phyloP scores from a whole-genome alignment of 2,329 filamentous ascomycete species.

The Fusarium domesticum region DNA sequence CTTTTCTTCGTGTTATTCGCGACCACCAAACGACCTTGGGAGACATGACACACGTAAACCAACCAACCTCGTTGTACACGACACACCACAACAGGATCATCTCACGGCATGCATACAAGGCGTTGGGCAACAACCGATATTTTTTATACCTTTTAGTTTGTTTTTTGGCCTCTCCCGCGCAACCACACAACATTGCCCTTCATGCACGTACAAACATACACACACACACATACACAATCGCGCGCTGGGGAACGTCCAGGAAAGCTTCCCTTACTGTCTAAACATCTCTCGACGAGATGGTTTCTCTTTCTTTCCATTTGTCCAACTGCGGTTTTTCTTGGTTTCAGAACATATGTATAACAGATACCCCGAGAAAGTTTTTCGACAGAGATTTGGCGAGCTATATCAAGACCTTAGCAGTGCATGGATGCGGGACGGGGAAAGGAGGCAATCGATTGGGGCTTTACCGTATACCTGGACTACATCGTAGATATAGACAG shows the following conservation, averaged over 20 bases:
- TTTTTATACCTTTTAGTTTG: constrained; percentile 6
- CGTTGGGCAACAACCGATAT: constrained; percentile 27
- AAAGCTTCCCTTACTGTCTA: background rate
- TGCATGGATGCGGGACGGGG: no score
- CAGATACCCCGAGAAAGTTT: constrained; percentile 30
- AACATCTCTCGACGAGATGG: background rate
- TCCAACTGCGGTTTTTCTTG: constrained; percentile 8
- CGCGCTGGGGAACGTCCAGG: background rate
- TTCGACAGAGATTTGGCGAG: background rate
- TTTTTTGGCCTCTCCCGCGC: no score
- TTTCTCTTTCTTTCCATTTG: constrained; percentile 18
- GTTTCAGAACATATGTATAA: constrained; percentile 28
- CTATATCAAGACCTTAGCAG: no score
- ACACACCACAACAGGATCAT: constrained; percentile 8
- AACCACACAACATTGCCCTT: no score
- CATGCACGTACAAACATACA: no score
- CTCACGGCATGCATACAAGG: constrained; percentile 20
- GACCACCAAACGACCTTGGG: background rate
- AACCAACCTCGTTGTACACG: constrained; percentile 16
- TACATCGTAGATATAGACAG: no score
- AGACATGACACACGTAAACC: constrained; percentile 13
- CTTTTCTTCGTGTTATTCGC: background rate
- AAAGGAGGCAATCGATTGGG: no score
- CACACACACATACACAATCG: background rate
- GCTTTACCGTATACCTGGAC: no score